These are phyloP conservation scores for Typha latifolia DNA, from an alignment of 176 grass and related monocot genomes.

Conservation along the genomic window DNA sequence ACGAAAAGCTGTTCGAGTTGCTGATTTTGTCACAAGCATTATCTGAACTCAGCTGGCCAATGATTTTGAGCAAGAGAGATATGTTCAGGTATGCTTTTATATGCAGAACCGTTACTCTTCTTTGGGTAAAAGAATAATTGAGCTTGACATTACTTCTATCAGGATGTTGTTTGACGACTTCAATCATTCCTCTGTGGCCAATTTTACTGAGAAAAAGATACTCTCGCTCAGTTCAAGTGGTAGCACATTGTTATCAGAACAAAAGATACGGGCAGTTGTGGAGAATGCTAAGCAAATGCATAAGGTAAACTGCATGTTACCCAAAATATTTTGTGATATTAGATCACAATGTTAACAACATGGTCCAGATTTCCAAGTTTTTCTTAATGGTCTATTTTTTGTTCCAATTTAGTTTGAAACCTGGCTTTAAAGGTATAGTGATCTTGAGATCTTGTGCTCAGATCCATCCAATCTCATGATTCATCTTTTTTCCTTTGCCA, in stretches of 20 bases:
- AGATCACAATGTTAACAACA: neutral
- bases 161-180: constrained; percentile 40
- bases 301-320: constrained; percentile 17
- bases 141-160: constrained; percentile 3
- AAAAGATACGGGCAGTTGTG: constrained; percentile 42
- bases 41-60: constrained; percentile 41
- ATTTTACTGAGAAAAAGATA: constrained; percentile 45
- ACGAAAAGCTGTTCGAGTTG: constrained; percentile 42
- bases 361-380: too few relatives aligned
- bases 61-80: constrained; percentile 41
- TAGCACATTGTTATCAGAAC: constrained; percentile 30
- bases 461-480: too few relatives aligned
- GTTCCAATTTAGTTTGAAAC: too few relatives aligned
- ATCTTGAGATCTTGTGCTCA: too few relatives aligned
- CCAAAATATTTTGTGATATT: neutral
- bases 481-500: too few relatives aligned
- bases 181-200: constrained; percentile 18
- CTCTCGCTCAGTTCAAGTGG: constrained; percentile 20
- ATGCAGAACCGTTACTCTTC: neutral
- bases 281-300: constrained; percentile 36
- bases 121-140: neutral
- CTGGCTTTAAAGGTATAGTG: too few relatives aligned
- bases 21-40: constrained; percentile 42
- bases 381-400: too few relatives aligned
- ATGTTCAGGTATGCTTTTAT: constrained; percentile 34